phyloP scores from a whole-genome alignment of 1,139 yeast species.

The Yamadazyma spencermartinsiae region DNA sequence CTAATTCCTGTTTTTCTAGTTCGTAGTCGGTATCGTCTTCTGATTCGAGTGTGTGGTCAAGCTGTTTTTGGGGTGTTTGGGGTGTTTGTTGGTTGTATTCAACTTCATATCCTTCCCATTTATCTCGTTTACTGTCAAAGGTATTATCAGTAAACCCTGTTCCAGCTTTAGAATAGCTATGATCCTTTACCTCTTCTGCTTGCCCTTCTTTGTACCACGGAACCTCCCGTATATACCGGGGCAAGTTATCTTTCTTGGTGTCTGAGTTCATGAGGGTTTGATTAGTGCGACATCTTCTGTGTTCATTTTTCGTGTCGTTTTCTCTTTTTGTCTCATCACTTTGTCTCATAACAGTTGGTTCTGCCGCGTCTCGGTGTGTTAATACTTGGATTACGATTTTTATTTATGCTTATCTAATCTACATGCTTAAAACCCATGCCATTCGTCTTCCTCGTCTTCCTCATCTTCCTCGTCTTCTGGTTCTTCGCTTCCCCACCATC shows the following conservation, averaged over 20 bases:
- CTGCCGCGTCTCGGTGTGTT: neutral
- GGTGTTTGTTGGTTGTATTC: constrained; percentile 50
- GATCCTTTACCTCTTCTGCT: constrained; percentile 33
- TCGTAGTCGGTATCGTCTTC: constrained; percentile 50
- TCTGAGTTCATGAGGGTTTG: neutral
- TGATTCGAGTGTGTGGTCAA: constrained; percentile 16
- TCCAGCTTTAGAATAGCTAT: constrained; percentile 15
- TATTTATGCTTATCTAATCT: neutral
- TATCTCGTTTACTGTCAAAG: constrained; percentile 70
- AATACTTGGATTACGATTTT: neutral
- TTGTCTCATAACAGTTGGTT: too few species aligned
- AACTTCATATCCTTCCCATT: constrained; percentile 75
- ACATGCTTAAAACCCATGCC: constrained; percentile 29
- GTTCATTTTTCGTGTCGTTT: neutral
- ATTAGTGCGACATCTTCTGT: neutral
- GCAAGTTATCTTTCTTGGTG: constrained; percentile 6
- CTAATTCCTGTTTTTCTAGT: constrained; percentile 50
- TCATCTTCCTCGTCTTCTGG: constrained; percentile 24
- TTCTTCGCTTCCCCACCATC: constrained; percentile 60
- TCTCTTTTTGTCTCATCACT: too few species aligned
- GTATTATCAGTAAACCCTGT: constrained; percentile 28
- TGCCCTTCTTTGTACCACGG: constrained; percentile 18
- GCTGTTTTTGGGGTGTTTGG: constrained; percentile 9
- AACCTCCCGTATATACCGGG: constrained; percentile 21
- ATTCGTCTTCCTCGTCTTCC: constrained; percentile 27